phyloP scores from a whole-genome alignment of 106 monocot genomes.

The Gastrodia elata region DNA sequence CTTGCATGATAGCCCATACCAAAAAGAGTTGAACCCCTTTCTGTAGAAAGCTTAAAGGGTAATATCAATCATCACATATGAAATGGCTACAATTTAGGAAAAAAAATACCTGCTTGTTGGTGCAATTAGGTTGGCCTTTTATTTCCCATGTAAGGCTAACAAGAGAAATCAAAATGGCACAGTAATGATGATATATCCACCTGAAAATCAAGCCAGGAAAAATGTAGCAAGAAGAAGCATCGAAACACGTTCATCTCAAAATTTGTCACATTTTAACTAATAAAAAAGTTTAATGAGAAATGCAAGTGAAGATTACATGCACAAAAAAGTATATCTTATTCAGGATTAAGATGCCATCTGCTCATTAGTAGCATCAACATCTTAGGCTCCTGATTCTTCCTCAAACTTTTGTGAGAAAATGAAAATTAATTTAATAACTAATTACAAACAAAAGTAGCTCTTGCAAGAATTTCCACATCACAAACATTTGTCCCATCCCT shows the following conservation, averaged over 20 bases:
- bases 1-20: constrained; percentile 86
- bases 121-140: constrained; percentile 80
- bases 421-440: too few relatives aligned
- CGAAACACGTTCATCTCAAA: not conserved
- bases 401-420: too few relatives aligned
- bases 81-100: not conserved
- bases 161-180: constrained; percentile 76
- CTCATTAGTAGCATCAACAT: too few relatives aligned
- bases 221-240: not conserved
- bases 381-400: too few relatives aligned
- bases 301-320: too few relatives aligned
- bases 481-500: too few relatives aligned
- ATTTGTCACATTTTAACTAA: not conserved
- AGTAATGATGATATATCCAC: constrained; percentile 97
- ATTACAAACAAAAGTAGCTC: too few relatives aligned
- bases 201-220: constrained; percentile 23
- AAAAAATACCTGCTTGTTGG: constrained; percentile 62
- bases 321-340: too few relatives aligned
- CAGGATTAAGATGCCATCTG: too few relatives aligned
- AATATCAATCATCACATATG: not conserved
- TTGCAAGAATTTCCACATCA: too few relatives aligned
- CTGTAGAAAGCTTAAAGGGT: constrained; percentile 26
- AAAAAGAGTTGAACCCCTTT: constrained; percentile 71
- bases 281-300: too few relatives aligned
- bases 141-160: constrained; percentile 98